These are phyloP conservation scores for Sphagnum contortum DNA, from an alignment of 225 moss, liverwort and hornwort species.

Conservation along the genomic window DNA sequence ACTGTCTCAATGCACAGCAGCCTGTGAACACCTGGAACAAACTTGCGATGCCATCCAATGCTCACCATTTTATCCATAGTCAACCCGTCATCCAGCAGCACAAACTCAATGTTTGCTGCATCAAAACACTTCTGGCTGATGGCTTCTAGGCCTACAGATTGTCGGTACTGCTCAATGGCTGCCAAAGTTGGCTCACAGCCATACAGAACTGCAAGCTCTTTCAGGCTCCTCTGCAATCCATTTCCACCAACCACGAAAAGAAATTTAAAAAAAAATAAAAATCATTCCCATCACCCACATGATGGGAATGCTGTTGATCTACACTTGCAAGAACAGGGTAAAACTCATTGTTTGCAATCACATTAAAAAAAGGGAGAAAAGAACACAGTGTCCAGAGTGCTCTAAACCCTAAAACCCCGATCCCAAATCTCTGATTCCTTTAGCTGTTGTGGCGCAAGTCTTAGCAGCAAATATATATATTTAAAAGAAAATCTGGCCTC, in stretches of 20 bases:
- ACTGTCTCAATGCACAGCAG: slow-evolving; percentile 85
- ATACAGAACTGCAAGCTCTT: slow-evolving; percentile 45
- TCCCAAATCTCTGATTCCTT: too few relatives aligned
- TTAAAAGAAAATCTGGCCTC: too few relatives aligned
- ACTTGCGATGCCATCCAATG: slow-evolving; percentile 66
- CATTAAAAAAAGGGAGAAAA: too few relatives aligned
- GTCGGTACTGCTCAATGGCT: slow-evolving; percentile 58
- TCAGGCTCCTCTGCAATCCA: slow-evolving; percentile 34
- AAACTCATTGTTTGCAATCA: neutral
- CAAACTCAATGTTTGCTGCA: slow-evolving; percentile 78
- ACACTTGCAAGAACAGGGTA: neutral
- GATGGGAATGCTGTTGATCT: neutral
- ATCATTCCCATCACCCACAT: neutral
- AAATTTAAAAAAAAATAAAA: neutral
- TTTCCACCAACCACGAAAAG: neutral
- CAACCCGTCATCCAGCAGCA: slow-evolving; percentile 82
- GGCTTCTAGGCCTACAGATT: slow-evolving; percentile 34
- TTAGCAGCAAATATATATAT: too few relatives aligned
- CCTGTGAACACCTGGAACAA: slow-evolving; percentile 65
- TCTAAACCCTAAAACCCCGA: too few relatives aligned
- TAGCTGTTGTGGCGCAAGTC: too few relatives aligned
- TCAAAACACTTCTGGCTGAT: slow-evolving; percentile 75
- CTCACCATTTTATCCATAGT: slow-evolving; percentile 68
- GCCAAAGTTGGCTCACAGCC: slow-evolving; percentile 33
- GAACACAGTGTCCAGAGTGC: too few relatives aligned